Evolutionary conservation across 306 rosid genomes (phyloP), one percentile per base, ranked within the genome.

Genomic region (Cucurbita maxima): DNA sequence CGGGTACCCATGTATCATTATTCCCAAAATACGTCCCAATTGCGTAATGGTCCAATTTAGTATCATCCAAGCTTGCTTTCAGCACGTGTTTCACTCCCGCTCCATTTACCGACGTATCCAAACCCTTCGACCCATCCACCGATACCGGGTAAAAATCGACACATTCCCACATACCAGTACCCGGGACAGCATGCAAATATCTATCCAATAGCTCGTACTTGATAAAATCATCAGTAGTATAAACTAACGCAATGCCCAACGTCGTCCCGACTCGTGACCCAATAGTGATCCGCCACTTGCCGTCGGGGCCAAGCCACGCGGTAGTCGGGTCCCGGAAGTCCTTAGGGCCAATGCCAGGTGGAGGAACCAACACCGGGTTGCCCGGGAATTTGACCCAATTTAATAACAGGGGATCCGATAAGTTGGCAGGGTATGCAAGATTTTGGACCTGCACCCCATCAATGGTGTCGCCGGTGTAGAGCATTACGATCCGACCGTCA

Each of bases 151-250:
- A 92, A 76, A 92, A 89, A 45, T 92, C 97, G 5, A 92, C 86
- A 20, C 97, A 92, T 76, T 92, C 97, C 97, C 97, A 92, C 96
- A 92, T 92, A 10, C 97, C 97, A 76, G 97, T 89, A 62, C 83
- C 94, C 70, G 94, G 84, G 12, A 92, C 97, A 14, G 47, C 61
- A 50, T 92, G 97, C 80, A 92, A 71, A 36, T 13, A 18, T 1
- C 77, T 43, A 2, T 77, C 44, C 38, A 18, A 67, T 0, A 82
- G 85, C 59, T 86, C 79, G n/a, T 47, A 92, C 25, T 71, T 62
- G 10, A 67, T 80, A 51, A 92, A 92, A 74, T 92, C 79, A 0
- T 73, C 4, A 0, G 97, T 92, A 5, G 47, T 78, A 58, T 87
- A 92, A 8, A 92, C 85, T 4, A 92, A 15, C 0, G 92, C 64